These are phyloP conservation scores for Singerocomus inundabilis DNA, from an alignment of 1,284 basidiomycete genomes.

Conservation along the genomic window DNA sequence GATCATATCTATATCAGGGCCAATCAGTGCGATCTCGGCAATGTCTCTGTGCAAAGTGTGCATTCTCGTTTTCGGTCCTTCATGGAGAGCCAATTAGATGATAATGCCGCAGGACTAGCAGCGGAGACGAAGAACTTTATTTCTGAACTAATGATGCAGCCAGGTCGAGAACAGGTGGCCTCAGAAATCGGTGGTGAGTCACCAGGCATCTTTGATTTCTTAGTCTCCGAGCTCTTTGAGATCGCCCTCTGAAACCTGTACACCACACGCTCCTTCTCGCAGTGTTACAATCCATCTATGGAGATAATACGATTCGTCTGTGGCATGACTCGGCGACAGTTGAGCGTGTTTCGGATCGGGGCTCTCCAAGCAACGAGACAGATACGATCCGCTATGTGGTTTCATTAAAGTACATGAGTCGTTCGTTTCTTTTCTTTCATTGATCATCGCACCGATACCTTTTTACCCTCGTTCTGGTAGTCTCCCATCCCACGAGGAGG, in stretches of 20 bases:
- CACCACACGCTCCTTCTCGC: conserved; percentile 13
- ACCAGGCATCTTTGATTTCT: neutral
- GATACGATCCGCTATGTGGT: conserved; percentile 66
- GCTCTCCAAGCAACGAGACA: conserved; percentile 2
- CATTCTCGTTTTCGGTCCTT: neutral
- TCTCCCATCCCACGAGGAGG: conserved; percentile 52
- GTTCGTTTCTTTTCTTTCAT: neutral
- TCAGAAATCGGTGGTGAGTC: conserved; percentile 67
- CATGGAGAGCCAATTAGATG: conserved; percentile 18
- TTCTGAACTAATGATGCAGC: conserved; percentile 43
- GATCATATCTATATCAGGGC: neutral
- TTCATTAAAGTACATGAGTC: conserved; percentile 41
- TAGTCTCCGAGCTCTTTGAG: neutral
- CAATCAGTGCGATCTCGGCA: neutral
- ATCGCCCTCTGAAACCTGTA: neutral
- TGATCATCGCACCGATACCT: conserved; percentile 30
- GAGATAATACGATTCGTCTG: conserved; percentile 58
- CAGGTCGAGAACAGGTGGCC: conserved; percentile 55
- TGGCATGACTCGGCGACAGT: conserved; percentile 44
- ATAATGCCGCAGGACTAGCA: conserved; percentile 21
- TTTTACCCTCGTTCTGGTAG: conserved; percentile 24
- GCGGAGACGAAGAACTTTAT: conserved; percentile 47
- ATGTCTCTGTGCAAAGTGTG: conserved; percentile 9
- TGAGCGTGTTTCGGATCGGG: conserved; percentile 1
- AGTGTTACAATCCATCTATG: conserved; percentile 86